Evolutionary conservation across 2,329 filamentous ascomycete genomes (phyloP).

Genomic region (Trichoderma citrinoviride): DNA sequence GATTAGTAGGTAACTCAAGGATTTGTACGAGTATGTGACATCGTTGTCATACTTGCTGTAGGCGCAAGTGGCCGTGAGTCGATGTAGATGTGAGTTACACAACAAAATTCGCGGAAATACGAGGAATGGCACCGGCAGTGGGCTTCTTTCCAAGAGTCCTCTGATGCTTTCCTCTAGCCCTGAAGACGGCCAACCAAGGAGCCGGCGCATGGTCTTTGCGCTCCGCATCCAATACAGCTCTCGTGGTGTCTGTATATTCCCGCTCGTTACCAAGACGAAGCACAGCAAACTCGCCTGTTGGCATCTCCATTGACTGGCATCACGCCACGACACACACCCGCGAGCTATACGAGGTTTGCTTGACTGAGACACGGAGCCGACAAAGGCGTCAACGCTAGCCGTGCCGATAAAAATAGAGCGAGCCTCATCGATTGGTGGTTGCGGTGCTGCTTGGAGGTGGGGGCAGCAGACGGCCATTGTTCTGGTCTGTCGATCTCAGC

Average conservation of each 20-base stretch:
- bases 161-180: too few species aligned
- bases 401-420: slow-evolving; percentile 5
- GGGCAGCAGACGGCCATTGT: background rate
- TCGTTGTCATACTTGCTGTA: background rate
- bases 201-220: background rate
- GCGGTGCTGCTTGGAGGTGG: background rate
- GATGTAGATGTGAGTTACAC: background rate
- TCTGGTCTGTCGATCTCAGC: background rate
- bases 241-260: background rate
- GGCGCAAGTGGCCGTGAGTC: background rate
- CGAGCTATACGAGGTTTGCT: slow-evolving; percentile 6
- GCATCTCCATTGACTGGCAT: background rate
- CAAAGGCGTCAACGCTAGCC: background rate
- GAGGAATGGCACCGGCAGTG: background rate
- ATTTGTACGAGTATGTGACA: background rate
- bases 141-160: background rate
- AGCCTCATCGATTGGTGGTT: slow-evolving; percentile 10
- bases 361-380: slow-evolving; percentile 11
- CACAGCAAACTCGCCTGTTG: too few species aligned
- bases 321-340: background rate
- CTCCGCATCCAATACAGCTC: background rate
- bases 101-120: background rate
- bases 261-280: background rate
- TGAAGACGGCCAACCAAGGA: background rate
- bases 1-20: background rate